Evolutionary conservation across 129 eudicot genomes (phyloP), one percentile per base, ranked within the genome.

Genomic region (Centella asiatica): DNA sequence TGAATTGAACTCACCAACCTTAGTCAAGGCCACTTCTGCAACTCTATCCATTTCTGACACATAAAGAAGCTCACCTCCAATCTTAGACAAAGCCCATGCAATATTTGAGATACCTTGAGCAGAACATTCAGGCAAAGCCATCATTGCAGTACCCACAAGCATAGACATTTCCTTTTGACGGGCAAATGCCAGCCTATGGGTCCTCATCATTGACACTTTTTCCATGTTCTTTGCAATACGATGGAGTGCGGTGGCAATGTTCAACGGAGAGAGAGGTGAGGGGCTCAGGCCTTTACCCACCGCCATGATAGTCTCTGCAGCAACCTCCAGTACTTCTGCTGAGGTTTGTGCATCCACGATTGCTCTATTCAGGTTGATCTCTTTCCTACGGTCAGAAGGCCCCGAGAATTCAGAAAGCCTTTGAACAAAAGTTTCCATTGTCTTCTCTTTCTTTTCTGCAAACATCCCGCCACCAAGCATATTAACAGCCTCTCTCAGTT

Each of bases 131-230:
- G 89, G 94, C 68, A 90, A 77, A 4, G 83, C 79, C 64, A 81
- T 72, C 98, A 90, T 90, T n/a, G 98, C 88, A 69, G 88, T 84
- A 47, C 90, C 94, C 36, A 90, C 95, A 77, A 90, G 94, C 98
- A 90, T 84, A 60, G 79, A 79, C 95, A 90, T 90, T 68, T 90
- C 94, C 44, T 81, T 79, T 50, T 78, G 90, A 44, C 98, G 77
- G 2, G 95, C 85, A 71, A 90, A 90, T 1, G 87, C 90, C 60
- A 90, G 71, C 68, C 98, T 65, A 18, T 77, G 85, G 32, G 77
- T 83, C 61, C 64, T 82, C 49, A 54, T 65, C 98, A 90, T 87
- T 3, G 90, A 79, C 23, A 90, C 95, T 65, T 90, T 90, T 73
- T 90, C 98, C 98, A 90, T 87, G 67, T 90, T 90, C 71, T 90